Evolutionary conservation across 2,329 filamentous ascomycete species (phyloP).

Genomic region (Cadophora gregata): DNA sequence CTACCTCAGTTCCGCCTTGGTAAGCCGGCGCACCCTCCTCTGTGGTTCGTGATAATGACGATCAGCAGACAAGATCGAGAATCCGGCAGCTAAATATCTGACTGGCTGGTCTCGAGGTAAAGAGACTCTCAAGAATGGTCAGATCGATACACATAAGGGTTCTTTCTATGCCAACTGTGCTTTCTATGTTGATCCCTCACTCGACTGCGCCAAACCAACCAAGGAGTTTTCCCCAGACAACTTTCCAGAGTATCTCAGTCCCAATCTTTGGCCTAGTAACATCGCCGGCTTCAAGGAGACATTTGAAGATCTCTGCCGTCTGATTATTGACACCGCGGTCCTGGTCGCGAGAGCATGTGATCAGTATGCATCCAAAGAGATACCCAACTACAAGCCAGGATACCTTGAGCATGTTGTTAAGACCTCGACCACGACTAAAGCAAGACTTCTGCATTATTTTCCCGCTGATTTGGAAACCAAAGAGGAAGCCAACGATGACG

Average conservation of each 20-base stretch:
- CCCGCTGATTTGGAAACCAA: slow-evolving; percentile 58
- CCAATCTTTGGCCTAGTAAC: slow-evolving; percentile 85
- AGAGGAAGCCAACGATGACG: slow-evolving; percentile 66
- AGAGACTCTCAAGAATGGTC: slow-evolving; percentile 78
- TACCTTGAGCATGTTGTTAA: slow-evolving; percentile 89
- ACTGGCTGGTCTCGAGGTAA: slow-evolving; percentile 83
- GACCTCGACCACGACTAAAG: slow-evolving; percentile 87
- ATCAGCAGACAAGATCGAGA: slow-evolving; percentile 60
- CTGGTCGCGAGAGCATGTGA: slow-evolving; percentile 92
- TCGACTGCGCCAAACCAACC: slow-evolving; percentile 68
- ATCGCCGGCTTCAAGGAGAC: slow-evolving; percentile 78
- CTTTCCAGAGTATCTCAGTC: slow-evolving; percentile 87
- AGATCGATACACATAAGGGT: slow-evolving; percentile 80
- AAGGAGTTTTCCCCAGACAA: slow-evolving; percentile 61
- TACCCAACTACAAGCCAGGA: slow-evolving; percentile 74
- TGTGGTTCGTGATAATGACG: slow-evolving; percentile 22
- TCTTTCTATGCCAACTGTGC: slow-evolving; percentile 86
- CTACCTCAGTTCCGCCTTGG: slow-evolving; percentile 74
- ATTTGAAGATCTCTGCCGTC: slow-evolving; percentile 75
- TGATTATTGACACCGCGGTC: slow-evolving; percentile 89
- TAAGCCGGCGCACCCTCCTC: slow-evolving; percentile 48
- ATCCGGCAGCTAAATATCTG: slow-evolving; percentile 65
- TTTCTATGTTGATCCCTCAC: slow-evolving; percentile 70
- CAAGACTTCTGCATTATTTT: slow-evolving; percentile 91
- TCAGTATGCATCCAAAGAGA: slow-evolving; percentile 79